Base-by-base conservation (phyloP, 345 rosid genomes). In the Odontarrhena argentea region DNA sequence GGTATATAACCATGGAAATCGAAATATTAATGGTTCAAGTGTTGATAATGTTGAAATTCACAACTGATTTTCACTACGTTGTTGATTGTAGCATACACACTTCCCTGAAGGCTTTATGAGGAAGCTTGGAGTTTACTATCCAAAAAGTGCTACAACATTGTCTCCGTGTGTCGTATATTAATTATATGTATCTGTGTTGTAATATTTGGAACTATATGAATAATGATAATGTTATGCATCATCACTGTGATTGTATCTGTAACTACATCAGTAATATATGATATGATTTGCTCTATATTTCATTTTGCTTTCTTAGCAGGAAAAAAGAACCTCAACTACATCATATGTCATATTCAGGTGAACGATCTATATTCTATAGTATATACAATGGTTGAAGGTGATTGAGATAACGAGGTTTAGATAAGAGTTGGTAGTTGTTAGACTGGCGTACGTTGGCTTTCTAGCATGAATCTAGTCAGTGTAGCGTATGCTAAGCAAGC, bases 41-140 rank as follows among this genome's bases (percentile, higher is more conserved):
- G 47, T 7, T 2, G 37, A 36, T 14, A 15, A 30, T 32, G 22
- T 22, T 50, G 34, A 37, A 1, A 15, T 35, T 8, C 14, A 18
- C 9, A 9, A 65, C 40, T 28, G 30, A 43, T 18, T 57, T 18
- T 18, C 22, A 18, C 22, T 18, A 18, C 22, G 22, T 18, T 18
- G 9, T 28, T 8, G 24, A 2, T 50, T 43, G 9, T 51, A 69
- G 74, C 69, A 24, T 68, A 74, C 70, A 69, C 69, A 32, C 78
- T 69, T 49, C 74, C 74, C 0, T 68, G 46, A 74, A 63, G 28
- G 51, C 3, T 35, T 13, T 38, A 9, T 35, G 58, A 46, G 35
- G n/a, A 47, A 30, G 52, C 22, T 32, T 56, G 46, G 24, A 56
- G 65, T 18, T 64, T 12, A 57, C 59, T 63, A 60, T 11, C 15